Percentiles rank a stretch among this genome's conserved stretches.
phyloP scores from a whole-genome alignment of 2,329 filamentous ascomycete species.

The Corynespora cassiicola region DNA sequence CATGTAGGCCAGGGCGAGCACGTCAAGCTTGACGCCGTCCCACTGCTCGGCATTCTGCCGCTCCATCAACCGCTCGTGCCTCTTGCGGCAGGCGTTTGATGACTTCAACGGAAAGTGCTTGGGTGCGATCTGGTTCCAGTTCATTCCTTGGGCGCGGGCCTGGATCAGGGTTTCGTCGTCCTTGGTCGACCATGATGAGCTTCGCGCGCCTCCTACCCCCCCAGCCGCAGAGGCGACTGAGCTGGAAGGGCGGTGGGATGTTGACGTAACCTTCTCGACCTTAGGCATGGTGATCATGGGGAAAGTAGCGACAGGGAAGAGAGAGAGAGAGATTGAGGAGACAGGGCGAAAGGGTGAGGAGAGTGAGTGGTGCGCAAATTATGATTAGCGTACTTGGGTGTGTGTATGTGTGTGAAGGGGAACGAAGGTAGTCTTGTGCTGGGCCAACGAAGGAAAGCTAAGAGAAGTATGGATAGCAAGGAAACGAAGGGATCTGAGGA shows the following conservation, averaged over 20 bases:
- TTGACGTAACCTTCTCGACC: slow-evolving; percentile 42
- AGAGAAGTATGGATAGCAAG: slow-evolving; percentile 36
- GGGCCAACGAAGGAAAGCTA: slow-evolving; percentile 35
- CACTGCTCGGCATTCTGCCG: slow-evolving; percentile 76
- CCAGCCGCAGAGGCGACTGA: slow-evolving; percentile 39
- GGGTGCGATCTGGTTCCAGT: slow-evolving; percentile 82
- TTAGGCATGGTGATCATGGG: slow-evolving; percentile 54
- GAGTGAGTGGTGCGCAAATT: slow-evolving; percentile 32
- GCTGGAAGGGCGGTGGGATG: slow-evolving; percentile 37
- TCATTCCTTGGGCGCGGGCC: slow-evolving; percentile 76
- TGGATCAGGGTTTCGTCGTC: slow-evolving; percentile 77
- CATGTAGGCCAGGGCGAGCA: slow-evolving; percentile 80
- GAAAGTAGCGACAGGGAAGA: slow-evolving; percentile 15
- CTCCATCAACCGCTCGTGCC: slow-evolving; percentile 84
- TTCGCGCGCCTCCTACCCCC: slow-evolving; percentile 42
- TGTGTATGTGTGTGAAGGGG: slow-evolving; percentile 18
- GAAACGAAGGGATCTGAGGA: slow-evolving; percentile 43
- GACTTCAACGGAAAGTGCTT: slow-evolving; percentile 79
- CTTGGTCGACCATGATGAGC: slow-evolving; percentile 68
- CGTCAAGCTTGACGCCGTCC: slow-evolving; percentile 77
- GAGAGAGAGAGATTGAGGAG: slow-evolving; percentile 18
- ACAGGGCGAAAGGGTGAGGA: slow-evolving; percentile 25
- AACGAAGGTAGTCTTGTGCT: slow-evolving; percentile 36
- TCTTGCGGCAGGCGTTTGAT: slow-evolving; percentile 85
- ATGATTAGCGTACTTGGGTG: slow-evolving; percentile 37